Base-by-base conservation (phyloP, 371 early-diverging fungal species). In the Dichotomocladium elegans region DNA sequence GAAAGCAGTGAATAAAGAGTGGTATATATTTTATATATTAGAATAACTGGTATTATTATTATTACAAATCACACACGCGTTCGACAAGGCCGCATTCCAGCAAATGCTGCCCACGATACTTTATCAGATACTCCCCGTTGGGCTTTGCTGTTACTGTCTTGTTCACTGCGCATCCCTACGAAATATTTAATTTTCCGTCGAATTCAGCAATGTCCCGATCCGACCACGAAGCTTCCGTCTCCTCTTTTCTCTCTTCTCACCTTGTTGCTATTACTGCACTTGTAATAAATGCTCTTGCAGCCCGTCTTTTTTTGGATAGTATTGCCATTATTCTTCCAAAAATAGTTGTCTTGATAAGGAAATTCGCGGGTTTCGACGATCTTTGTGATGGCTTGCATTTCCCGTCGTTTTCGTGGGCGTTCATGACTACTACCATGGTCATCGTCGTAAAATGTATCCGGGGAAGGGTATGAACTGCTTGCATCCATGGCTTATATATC, bases 81-180 rank as follows among this genome's bases (percentile, higher is more conserved):
- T 72, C 70, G 8, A 77, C 72, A 44, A 57, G 56, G 14, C 77
- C 72, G 50, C 85, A 84, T 56, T 78, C 80, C 44, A 66, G 64
- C 35, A 84, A 59, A 59, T 84, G 85, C 21, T 67, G 61, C 9
- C 82, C 85, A 45, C 85, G 72, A 55, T 81, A 82, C 50, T 82
- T 84, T 42, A 82, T 82, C 26, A 80, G 56, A 43, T 77, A 84
- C 25, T 78, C 82, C 22, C 82, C 82, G 46, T 73, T 76, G 15
- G 74, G 76, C 47, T 72, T 62, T 27, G 73, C 79, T 12, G 81
- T 84, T 21, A 84, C 85, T 1, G 85, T 84, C 49, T 82, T 84
- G 53, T 84, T 84, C n/a, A 84, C 84, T 45, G 72, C 62, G 40
- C 76, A 75, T 21, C 76, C 76, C 72, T 74, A 48, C 19, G 43